Base-by-base conservation (phyloP, 2,329 filamentous ascomycete species). In the Leptographium galeiforme region DNA sequence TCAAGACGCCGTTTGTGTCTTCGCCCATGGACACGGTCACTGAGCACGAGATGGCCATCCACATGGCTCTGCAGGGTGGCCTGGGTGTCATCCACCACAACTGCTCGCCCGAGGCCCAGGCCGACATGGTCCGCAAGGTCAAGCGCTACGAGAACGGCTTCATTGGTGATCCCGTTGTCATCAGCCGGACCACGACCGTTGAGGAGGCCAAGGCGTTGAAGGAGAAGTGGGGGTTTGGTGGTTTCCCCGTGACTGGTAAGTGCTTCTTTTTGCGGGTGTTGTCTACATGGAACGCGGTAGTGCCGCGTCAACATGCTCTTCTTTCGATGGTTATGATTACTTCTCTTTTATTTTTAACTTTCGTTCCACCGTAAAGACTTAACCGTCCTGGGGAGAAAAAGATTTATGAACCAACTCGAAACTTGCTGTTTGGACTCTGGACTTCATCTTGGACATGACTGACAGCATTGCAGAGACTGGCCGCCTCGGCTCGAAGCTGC, bases 21-120 rank as follows among this genome's bases (percentile, higher is more conserved):
- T 97, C 93, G 41, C 93, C 94, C 64, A 98, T 98, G 93, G 93
- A 98, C 75, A 98, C 93, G 11, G 93, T 98, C 68, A 98, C 94
- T 45, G 93, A 98, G 76, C 87, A 95, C 73, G 91, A 95, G 69
- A 98, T 98, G 94, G 94, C 93, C 60, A 97, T 98, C 63, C 88
- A 96, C 74, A 95, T 94, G 79, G 88, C 88, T 51, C 78, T 93
- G 36, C 85, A 93, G 66, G 88, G 88, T 63, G 88, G 88, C 64
- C 76, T 94, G 18, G 88, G 93, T 73, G 89, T 98, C 62, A 95
- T 98, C 62, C 93, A 98, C 77, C 93, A 98, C 81, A 98, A 98
- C 77, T 98, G 93, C 79, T 93, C 90, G n/a, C 81, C 90, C 34
- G 89, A 97, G 33, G 87, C 88, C 53, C 93, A 98, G 76, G 93